A percentile compares a stretch with the other conserved stretches of the same genome.
Conservation (phyloP, 371 early-diverging fungal species). For the Actinomucor elegans region DNA sequence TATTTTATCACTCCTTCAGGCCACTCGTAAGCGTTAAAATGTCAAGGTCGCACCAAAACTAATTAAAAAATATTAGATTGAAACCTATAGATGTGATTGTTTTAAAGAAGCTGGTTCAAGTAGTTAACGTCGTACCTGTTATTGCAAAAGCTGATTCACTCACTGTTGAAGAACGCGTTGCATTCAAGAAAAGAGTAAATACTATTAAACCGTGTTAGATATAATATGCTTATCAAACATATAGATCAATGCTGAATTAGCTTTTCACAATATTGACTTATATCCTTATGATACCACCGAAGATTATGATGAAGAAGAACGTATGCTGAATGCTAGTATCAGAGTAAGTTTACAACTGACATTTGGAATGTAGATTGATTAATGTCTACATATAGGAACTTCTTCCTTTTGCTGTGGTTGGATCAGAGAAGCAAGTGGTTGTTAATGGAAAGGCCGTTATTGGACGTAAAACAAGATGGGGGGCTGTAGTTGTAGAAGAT, state of each 20-base stretch:
- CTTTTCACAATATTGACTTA: constrained; percentile 85
- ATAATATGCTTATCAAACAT: too few species aligned
- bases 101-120: constrained; percentile 70
- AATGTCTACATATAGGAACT: constrained; percentile 57
- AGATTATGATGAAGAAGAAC: constrained; percentile 76
- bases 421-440: constrained; percentile 78
- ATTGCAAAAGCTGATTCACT: constrained; percentile 87
- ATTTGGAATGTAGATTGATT: background rate
- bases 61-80: too few species aligned
- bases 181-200: constrained; percentile 72
- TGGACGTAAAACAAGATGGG: constrained; percentile 69
- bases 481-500: constrained; percentile 71
- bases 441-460: constrained; percentile 80
- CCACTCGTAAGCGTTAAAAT: constrained; percentile 55
- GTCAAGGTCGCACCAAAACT: constrained; percentile 1
- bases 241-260: constrained; percentile 86
- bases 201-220: background rate
- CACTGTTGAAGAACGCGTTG: constrained; percentile 73
- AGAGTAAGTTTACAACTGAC: constrained; percentile 33
- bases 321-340: constrained; percentile 68
- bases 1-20: constrained; percentile 78
- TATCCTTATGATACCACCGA: constrained; percentile 87
- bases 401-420: constrained; percentile 85
- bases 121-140: constrained; percentile 84
- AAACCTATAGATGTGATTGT: constrained; percentile 80